Base-by-base conservation (phyloP, 2,329 filamentous ascomycete genomes). In the Penicillium sp. region DNA sequence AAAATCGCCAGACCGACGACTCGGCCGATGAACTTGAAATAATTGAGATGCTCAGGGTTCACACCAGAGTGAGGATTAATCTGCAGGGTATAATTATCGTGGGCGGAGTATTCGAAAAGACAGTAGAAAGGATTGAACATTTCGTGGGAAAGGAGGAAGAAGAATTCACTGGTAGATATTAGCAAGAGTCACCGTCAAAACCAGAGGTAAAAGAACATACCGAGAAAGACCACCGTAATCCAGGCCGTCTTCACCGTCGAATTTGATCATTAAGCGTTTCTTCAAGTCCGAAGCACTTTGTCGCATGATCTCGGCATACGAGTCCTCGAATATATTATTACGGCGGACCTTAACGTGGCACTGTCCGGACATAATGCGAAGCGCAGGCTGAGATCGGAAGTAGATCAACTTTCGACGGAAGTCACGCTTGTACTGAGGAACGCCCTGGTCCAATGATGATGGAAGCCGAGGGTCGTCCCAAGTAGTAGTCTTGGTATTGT, bases 51-150 rank as follows among this genome's bases (percentile, higher is more conserved):
- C 69, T 98, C 92, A 1, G 92, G 92, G 67, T 98, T 98, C 69
- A 98, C 96, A 49, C 92, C 92, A 13, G 92, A 98, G 67, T 98
- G 92, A 30, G 92, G 92, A 71, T 98, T 98, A 73, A 98, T 98
- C 69, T 98, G 92, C 38, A 98, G 83, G 18, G 92, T 98, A 71
- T 98, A 98, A 71, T 98, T 98, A 79, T 98, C 92, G 73, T 98
- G 92, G 26, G 92, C 92, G 16, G 92, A 96, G 68, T 98, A 98
- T 70, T 98, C 92, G 73, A 98, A 98, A 37, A 98, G 75, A 65
- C 92, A 98, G 72, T 98, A 98, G 71, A 98, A 98, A 20, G 92
- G 92, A 66, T 98, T 98, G 73, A 98, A 98, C 92, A 98, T 98
- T 72, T 98, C 92, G 69, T 98, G 92, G 11, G 90, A 96, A 38